phyloP scores from a whole-genome alignment of 305 asterid genomes.

The Fraxinus floribunda region DNA sequence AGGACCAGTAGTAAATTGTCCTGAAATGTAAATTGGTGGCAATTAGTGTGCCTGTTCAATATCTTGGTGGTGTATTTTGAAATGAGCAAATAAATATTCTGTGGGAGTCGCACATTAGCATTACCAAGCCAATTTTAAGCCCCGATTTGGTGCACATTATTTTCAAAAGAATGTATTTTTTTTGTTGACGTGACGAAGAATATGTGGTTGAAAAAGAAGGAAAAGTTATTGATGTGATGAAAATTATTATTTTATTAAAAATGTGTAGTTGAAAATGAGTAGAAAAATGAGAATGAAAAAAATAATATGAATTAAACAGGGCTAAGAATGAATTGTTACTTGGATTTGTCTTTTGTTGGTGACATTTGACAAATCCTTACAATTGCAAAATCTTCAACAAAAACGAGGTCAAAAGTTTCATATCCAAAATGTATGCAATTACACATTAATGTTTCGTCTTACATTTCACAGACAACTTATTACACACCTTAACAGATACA shows the following conservation, averaged over 20 bases:
- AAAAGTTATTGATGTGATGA: too few species aligned
- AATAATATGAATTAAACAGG: too few species aligned
- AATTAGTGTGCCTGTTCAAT: not conserved
- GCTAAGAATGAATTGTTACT: conserved; percentile 3
- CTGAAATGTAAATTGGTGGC: not conserved
- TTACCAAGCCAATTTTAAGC: not conserved
- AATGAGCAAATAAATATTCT: not conserved
- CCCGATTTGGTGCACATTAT: too few species aligned
- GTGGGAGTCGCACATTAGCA: not conserved
- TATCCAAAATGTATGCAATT: not conserved
- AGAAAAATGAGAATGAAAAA: too few species aligned
- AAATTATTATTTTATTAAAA: too few species aligned
- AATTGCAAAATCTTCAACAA: not conserved
- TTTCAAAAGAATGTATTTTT: too few species aligned
- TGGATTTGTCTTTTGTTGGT: conserved; percentile 26
- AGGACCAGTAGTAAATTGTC: not conserved
- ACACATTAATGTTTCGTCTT: not conserved
- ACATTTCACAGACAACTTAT: not conserved
- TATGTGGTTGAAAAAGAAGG: too few species aligned
- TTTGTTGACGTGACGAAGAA: too few species aligned
- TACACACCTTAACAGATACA: not conserved
- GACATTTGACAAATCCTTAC: conserved; percentile 25
- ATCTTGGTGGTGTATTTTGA: too few species aligned
- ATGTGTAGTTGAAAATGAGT: too few species aligned
- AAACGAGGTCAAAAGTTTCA: not conserved